Conservation (phyloP, 106 monocot genomes). For the Apostasia ramifera region DNA sequence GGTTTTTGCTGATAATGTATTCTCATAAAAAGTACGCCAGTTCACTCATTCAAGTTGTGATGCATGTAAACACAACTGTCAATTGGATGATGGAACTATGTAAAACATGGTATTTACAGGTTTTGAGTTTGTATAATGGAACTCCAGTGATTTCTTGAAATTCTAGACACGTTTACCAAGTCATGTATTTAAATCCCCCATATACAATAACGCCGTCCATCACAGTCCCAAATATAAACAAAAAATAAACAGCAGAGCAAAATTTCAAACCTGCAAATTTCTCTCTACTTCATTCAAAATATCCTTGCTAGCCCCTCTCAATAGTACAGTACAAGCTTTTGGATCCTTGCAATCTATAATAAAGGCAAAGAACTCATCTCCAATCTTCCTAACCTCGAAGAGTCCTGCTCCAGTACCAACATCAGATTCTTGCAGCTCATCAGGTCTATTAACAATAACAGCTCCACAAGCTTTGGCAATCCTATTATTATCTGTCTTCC, state of each 20-base stretch:
- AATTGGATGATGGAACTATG: too few species aligned
- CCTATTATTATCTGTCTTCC: constrained; percentile 90
- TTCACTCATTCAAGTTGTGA: too few species aligned
- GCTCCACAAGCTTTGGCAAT: constrained; percentile 92
- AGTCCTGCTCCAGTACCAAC: constrained; percentile 90
- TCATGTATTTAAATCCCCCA: too few species aligned
- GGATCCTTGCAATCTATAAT: constrained; percentile 93
- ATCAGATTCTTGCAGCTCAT: constrained; percentile 95
- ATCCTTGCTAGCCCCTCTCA: constrained; percentile 98
- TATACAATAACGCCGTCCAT: too few species aligned
- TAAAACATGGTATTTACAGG: too few species aligned
- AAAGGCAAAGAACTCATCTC: constrained; percentile 94
- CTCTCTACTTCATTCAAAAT: constrained; percentile 95
- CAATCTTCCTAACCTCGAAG: constrained; percentile 93
- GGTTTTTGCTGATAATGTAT: too few species aligned
- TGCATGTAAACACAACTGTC: too few species aligned
- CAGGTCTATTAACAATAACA: constrained; percentile 87
- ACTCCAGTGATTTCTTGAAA: too few species aligned
- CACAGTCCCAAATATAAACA: too few species aligned
- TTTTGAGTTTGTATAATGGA: too few species aligned
- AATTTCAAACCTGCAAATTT: constrained; percentile 75
- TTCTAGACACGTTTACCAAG: too few species aligned
- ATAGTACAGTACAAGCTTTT: constrained; percentile 88
- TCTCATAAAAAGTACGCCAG: too few species aligned
- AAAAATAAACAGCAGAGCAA: not conserved